phyloP scores from a whole-genome alignment of 768 basidiomycete species.

The Lentinus brumalis region DNA sequence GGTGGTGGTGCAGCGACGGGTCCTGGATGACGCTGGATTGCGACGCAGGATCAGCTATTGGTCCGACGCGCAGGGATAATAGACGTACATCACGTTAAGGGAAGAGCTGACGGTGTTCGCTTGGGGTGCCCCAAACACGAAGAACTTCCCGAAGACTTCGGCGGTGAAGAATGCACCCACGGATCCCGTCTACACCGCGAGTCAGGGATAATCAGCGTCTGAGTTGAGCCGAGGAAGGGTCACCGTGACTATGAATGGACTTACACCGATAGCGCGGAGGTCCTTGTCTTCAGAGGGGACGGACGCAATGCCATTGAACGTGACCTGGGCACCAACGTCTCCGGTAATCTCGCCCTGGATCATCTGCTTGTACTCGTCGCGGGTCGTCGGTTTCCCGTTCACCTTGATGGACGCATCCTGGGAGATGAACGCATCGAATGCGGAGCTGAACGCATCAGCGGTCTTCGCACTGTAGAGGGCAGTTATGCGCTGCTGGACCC shows the following conservation, averaged over 20 bases:
- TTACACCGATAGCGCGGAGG: conserved; percentile 9
- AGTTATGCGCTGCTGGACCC: conserved; percentile 42
- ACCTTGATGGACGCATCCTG: conserved; percentile 38
- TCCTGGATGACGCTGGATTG: conserved; percentile 16
- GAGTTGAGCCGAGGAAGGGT: neutral
- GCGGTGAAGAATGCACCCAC: conserved; percentile 31
- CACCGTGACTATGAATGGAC: neutral
- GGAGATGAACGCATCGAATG: conserved; percentile 46
- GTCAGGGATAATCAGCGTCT: neutral
- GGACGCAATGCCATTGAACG: conserved; percentile 33
- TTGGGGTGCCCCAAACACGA: conserved; percentile 24
- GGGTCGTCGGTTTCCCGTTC: conserved; percentile 43
- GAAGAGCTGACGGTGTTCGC: conserved; percentile 29
- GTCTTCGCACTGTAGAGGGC: conserved; percentile 43
- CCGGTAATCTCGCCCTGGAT: conserved; percentile 28
- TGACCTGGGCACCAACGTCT: conserved; percentile 33
- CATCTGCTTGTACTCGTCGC: conserved; percentile 42
- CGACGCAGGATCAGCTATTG: neutral
- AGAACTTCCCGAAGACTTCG: conserved; percentile 21
- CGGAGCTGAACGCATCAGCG: conserved; percentile 33
- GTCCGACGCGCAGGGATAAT: neutral
- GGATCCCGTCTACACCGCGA: conserved; percentile 20
- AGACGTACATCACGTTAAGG: conserved; percentile 30
- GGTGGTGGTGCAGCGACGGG: conserved; percentile 6
- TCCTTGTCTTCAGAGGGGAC: conserved; percentile 26